Percentiles rank a stretch among this genome's conserved stretches.
phyloP scores from a whole-genome alignment of 179 eudicot species.

The Gypsophila paniculata region DNA sequence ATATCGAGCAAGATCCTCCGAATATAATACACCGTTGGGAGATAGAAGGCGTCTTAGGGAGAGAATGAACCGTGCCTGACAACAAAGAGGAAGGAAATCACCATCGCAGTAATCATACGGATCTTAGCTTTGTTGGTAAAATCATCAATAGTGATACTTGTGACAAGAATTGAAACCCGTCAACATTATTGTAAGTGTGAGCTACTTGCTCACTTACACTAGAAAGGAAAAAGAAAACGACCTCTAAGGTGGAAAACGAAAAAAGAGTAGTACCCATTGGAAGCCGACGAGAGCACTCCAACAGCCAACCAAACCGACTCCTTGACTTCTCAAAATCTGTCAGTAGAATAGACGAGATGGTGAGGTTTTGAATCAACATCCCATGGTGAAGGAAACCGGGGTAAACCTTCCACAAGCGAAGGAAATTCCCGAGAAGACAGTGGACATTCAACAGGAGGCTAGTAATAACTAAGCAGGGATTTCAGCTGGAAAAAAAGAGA shows the following conservation, averaged over 20 bases:
- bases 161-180: neutral
- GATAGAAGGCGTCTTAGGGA: slow-evolving; percentile 64
- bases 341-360: slow-evolving; percentile 14
- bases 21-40: slow-evolving; percentile 62
- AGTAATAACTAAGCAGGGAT: neutral
- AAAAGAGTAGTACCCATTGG: slow-evolving; percentile 63
- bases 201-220: neutral
- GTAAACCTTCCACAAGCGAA: neutral
- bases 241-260: neutral
- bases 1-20: slow-evolving; percentile 44
- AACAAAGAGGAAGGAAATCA: neutral
- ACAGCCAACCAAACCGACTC: slow-evolving; percentile 71
- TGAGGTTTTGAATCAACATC: neutral
- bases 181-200: neutral
- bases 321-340: slow-evolving; percentile 63
- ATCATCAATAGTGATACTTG: no score
- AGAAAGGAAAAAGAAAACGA: neutral
- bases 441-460: neutral
- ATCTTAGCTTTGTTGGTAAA: neutral
- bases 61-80: slow-evolving; percentile 62
- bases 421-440: no score
- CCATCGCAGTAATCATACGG: neutral
- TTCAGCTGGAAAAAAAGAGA: neutral
- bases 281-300: slow-evolving; percentile 66
- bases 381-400: neutral